Conservation (phyloP, 129 eudicot genomes). For the Chrysanthemum makinoi region DNA sequence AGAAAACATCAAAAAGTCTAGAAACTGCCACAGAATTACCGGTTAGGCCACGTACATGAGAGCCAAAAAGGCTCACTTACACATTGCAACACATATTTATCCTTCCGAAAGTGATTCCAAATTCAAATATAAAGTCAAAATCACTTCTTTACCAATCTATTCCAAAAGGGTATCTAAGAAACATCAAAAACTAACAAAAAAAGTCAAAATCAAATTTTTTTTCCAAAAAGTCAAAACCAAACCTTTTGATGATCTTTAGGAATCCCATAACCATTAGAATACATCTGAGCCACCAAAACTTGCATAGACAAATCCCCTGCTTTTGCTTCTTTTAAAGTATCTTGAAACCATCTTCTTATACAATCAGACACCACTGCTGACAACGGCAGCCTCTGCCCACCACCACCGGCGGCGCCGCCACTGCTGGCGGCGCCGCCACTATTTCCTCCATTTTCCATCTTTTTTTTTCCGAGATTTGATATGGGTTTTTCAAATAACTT, state of each 20-base stretch:
- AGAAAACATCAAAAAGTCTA: conserved; percentile 25
- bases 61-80: too few relatives aligned
- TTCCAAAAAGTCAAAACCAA: conserved; percentile 12
- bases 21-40: too few relatives aligned
- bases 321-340: conserved; percentile 70
- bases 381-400: conserved; percentile 38
- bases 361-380: conserved; percentile 78
- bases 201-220: conserved; percentile 12
- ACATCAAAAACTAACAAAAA: conserved; percentile 6
- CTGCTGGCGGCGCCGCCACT: conserved; percentile 25
- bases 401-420: conserved; percentile 27
- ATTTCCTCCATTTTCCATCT: conserved; percentile 31
- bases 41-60: too few relatives aligned
- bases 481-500: not conserved
- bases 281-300: conserved; percentile 76
- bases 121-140: not conserved
- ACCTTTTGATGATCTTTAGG: conserved; percentile 70
- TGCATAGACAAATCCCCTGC: conserved; percentile 77
- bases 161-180: conserved; percentile 2
- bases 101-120: not conserved
- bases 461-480: not conserved
- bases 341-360: conserved; percentile 66
- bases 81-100: too few relatives aligned
- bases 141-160: too few relatives aligned
- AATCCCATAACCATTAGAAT: conserved; percentile 66